These are phyloP conservation scores for Debaryomyces tyrocola DNA, from an alignment of 805 yeast species.

Conservation along the genomic window DNA sequence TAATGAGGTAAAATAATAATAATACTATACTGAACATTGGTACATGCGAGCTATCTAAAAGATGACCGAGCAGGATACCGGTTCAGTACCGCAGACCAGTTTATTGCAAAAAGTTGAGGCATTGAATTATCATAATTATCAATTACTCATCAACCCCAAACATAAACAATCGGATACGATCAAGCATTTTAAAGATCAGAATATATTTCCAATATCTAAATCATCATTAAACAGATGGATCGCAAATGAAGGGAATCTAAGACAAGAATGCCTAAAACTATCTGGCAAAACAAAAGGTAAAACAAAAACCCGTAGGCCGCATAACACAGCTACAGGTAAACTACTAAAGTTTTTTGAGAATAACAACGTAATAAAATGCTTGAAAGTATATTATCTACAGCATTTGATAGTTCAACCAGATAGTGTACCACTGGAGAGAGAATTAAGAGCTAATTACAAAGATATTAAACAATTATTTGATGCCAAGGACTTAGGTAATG, in stretches of 20 bases:
- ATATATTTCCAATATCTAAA: slow-evolving; percentile 12
- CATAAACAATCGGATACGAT: slow-evolving; percentile 21
- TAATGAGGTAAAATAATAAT: background rate
- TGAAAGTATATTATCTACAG: slow-evolving; percentile 8
- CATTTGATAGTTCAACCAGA: slow-evolving; percentile 6
- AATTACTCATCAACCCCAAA: slow-evolving; percentile 12
- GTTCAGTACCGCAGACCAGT: slow-evolving; percentile 7
- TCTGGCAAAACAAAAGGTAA: slow-evolving; percentile 3
- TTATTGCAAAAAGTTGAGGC: slow-evolving; percentile 12
- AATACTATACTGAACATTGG: background rate
- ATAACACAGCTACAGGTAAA: slow-evolving; percentile 4
- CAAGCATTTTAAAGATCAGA: slow-evolving; percentile 9
- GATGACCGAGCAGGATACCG: slow-evolving; percentile 4
- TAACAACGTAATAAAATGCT: slow-evolving; percentile 8
- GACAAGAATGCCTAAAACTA: slow-evolving; percentile 7
- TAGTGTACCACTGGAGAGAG: slow-evolving; percentile 3
- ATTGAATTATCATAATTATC: slow-evolving; percentile 20
- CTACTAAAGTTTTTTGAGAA: slow-evolving; percentile 5
- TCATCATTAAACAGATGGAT: slow-evolving; percentile 20
- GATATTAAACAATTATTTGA: slow-evolving; percentile 3
- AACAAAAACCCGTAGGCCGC: slow-evolving; percentile 4
- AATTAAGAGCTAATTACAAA: slow-evolving; percentile 6
- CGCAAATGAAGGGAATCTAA: slow-evolving; percentile 8
- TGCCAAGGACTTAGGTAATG: background rate
- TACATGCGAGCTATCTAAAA: background rate